Conservation (phyloP, 306 rosid species). For the Acacia confusa region DNA sequence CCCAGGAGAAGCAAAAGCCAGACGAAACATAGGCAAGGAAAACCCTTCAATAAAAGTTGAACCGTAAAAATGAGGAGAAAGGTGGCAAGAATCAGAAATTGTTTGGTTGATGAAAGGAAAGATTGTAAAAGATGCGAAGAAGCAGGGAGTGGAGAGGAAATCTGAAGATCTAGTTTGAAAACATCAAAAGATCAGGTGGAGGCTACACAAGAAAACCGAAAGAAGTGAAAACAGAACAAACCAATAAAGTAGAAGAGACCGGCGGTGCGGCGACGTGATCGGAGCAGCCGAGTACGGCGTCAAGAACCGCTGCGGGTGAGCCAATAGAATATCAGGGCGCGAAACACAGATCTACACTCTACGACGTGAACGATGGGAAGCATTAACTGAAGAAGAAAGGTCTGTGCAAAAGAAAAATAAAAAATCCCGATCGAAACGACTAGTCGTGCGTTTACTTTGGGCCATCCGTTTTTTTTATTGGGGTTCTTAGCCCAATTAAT, state of each 20-base stretch:
- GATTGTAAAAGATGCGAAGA: neutral
- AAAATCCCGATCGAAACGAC: neutral
- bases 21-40: neutral
- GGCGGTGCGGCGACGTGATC: neutral
- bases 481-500: neutral
- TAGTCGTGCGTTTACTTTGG: neutral
- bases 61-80: neutral
- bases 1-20: neutral
- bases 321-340: neutral
- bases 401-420: neutral
- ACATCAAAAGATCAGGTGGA: constrained; percentile 19
- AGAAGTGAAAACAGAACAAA: neutral
- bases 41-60: neutral
- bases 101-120: neutral
- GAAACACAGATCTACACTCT: neutral
- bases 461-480: neutral
- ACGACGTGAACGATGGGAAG: neutral
- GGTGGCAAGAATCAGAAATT: neutral
- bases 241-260: constrained; percentile 9
- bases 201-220: neutral
- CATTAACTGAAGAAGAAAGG: neutral
- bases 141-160: constrained; percentile 5
- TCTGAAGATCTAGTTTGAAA: constrained; percentile 30
- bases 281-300: constrained; percentile 27
- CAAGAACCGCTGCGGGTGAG: neutral